phyloP scores from a whole-genome alignment of 2,329 filamentous ascomycete species.

The Phaeophleospora eucalypticola region DNA sequence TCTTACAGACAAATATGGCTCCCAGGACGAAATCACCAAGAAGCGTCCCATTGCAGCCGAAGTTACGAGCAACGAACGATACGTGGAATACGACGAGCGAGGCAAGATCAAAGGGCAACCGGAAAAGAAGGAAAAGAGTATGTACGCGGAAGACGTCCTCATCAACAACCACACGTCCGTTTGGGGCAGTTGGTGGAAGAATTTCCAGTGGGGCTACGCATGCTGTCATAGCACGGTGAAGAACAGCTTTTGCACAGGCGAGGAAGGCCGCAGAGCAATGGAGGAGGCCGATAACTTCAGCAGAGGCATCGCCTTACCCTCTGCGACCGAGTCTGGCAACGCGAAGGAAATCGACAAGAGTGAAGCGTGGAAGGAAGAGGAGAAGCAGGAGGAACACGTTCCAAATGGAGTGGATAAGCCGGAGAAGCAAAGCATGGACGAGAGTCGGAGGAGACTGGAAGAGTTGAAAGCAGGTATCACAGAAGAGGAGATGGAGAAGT shows the following conservation, averaged over 20 bases:
- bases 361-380: constrained; percentile 43
- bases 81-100: constrained; percentile 89
- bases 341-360: constrained; percentile 35
- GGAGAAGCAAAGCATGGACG: constrained; percentile 40
- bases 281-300: constrained; percentile 66
- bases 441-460: constrained; percentile 67
- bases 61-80: constrained; percentile 76
- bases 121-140: constrained; percentile 73
- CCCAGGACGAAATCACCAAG: constrained; percentile 57
- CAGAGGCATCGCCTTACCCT: constrained; percentile 42
- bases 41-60: constrained; percentile 58
- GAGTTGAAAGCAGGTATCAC: constrained; percentile 75
- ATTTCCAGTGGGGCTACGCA: constrained; percentile 92
- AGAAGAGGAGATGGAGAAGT: constrained; percentile 82
- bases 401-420: constrained; percentile 42
- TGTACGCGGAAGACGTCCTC: constrained; percentile 83
- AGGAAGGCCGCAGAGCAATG: constrained; percentile 76
- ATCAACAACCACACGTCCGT: constrained; percentile 88
- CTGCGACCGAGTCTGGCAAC: constrained; percentile 22
- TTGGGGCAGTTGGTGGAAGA: constrained; percentile 97
- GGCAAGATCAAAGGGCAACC: constrained; percentile 85
- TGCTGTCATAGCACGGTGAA: constrained; percentile 93
- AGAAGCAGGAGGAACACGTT: constrained; percentile 38
- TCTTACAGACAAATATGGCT: constrained; percentile 79
- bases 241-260: constrained; percentile 96